A percentile compares a stretch with the other conserved stretches of the same genome.
phyloP scores from a whole-genome alignment of 2,329 filamentous ascomycete species.

The Fusarium chlamydosporum region DNA sequence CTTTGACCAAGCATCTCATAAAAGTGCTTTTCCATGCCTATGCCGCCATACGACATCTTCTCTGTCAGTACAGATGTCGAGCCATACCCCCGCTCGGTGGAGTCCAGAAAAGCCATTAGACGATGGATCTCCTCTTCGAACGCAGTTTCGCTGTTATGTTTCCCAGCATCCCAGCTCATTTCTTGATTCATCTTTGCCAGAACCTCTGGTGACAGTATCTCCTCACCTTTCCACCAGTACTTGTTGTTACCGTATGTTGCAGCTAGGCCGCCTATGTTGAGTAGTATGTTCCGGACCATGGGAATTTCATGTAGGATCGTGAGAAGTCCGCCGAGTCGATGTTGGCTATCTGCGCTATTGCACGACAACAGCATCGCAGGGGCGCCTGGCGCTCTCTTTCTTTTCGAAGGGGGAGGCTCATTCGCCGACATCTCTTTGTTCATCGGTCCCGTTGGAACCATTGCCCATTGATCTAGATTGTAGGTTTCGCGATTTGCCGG shows the following conservation, averaged over 20 bases:
- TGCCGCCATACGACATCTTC: slow-evolving; percentile 52
- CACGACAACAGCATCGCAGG: slow-evolving; percentile 67
- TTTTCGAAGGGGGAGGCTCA: slow-evolving; percentile 56
- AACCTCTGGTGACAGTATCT: slow-evolving; percentile 61
- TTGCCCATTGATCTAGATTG: slow-evolving; percentile 69
- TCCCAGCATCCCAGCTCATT: slow-evolving; percentile 49
- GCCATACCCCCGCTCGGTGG: slow-evolving; percentile 71
- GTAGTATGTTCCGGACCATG: slow-evolving; percentile 67
- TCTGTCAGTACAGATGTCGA: slow-evolving; percentile 65
- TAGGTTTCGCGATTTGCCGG: slow-evolving; percentile 71
- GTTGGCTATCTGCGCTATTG: slow-evolving; percentile 53
- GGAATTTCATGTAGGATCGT: slow-evolving; percentile 74
- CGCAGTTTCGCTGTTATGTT: slow-evolving; percentile 50
- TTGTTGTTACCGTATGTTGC: slow-evolving; percentile 67
- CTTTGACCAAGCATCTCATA: slow-evolving; percentile 60
- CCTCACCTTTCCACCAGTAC: slow-evolving; percentile 73
- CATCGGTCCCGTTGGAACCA: slow-evolving; percentile 62
- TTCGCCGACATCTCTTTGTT: slow-evolving; percentile 39
- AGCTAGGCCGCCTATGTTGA: slow-evolving; percentile 60
- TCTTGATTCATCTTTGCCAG: slow-evolving; percentile 55
- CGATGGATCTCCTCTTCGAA: slow-evolving; percentile 71
- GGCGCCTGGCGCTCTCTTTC: slow-evolving; percentile 58
- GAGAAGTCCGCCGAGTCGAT: slow-evolving; percentile 67
- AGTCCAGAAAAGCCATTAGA: slow-evolving; percentile 73
- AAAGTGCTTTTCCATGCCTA: slow-evolving; percentile 60